phyloP scores from a whole-genome alignment of 495 filamentous ascomycete species.

The Sordaria brevicollis region DNA sequence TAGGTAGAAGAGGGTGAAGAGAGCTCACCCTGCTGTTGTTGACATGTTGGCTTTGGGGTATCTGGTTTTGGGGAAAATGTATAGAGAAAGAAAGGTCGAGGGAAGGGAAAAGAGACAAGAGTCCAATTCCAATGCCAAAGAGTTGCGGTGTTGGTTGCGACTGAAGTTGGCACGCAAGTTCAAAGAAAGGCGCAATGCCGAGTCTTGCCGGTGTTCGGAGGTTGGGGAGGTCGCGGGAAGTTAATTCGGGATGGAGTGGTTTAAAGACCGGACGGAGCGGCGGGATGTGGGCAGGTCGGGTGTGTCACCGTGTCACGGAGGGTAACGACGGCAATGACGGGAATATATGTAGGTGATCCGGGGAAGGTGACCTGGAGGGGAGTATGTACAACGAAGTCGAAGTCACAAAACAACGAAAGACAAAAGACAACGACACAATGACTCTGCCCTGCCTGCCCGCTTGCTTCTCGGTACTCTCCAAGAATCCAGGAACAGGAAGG shows the following conservation, averaged over 20 bases:
- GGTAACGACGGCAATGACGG: background rate
- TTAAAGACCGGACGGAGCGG: background rate
- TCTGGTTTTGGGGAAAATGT: background rate
- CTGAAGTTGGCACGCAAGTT: background rate
- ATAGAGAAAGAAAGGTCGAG: background rate
- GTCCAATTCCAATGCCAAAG: background rate
- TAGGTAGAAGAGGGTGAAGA: background rate
- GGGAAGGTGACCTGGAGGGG: too few relatives aligned
- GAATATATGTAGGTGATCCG: too few relatives aligned
- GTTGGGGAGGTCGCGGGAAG: background rate
- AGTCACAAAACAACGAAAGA: background rate
- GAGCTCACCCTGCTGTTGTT: conserved; percentile 35
- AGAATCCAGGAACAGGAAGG: background rate
- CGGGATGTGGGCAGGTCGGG: too few relatives aligned
- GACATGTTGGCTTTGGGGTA: conserved; percentile 18
- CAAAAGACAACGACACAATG: background rate
- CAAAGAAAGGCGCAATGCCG: conserved; percentile 4
- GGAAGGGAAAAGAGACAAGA: background rate
- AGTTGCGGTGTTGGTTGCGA: background rate
- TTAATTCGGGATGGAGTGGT: background rate
- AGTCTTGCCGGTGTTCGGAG: conserved; percentile 1
- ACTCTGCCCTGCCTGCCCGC: background rate
- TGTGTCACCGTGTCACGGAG: background rate
- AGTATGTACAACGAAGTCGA: background rate
- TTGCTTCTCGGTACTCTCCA: background rate